These are phyloP conservation scores for Colletotrichum tanaceti DNA, from an alignment of 2,329 filamentous ascomycete species.

Conservation along the genomic window DNA sequence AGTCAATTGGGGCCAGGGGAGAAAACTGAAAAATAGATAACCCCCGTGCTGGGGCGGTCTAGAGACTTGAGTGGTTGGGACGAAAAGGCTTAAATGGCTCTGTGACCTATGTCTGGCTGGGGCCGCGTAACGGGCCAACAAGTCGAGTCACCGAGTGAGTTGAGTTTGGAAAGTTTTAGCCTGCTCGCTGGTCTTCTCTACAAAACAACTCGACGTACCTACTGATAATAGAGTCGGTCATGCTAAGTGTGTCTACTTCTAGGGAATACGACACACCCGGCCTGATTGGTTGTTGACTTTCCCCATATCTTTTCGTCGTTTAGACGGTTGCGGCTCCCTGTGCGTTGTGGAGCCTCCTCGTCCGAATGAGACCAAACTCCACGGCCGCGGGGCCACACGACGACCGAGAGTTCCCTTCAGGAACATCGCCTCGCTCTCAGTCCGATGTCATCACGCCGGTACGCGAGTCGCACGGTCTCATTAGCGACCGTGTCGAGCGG, in stretches of 20 bases:
- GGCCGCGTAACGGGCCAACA: not conserved
- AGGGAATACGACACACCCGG: not conserved
- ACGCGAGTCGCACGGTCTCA: slow-evolving; percentile 1
- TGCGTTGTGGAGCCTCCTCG: not conserved
- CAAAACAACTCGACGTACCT: not conserved
- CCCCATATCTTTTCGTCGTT: not conserved
- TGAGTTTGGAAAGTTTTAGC: not conserved
- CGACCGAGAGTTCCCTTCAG: not conserved
- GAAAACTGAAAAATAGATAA: too few relatives aligned
- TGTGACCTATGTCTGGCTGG: too few relatives aligned
- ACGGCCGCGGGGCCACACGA: not conserved
- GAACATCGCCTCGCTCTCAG: not conserved
- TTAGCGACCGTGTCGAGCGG: not conserved
- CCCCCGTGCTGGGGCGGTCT: not conserved
- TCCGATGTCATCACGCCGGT: slow-evolving; percentile 21
- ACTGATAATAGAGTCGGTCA: not conserved
- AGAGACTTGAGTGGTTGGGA: not conserved
- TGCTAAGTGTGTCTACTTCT: not conserved
- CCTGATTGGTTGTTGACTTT: not conserved
- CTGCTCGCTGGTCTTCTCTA: not conserved
- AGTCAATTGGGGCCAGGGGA: not conserved
- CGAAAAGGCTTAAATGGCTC: not conserved
- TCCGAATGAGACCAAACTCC: slow-evolving; percentile 6
- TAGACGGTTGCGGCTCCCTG: not conserved
- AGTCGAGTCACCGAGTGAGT: too few relatives aligned